Base-by-base conservation (phyloP, 768 basidiomycete species). In the Boletellus emodensis region DNA sequence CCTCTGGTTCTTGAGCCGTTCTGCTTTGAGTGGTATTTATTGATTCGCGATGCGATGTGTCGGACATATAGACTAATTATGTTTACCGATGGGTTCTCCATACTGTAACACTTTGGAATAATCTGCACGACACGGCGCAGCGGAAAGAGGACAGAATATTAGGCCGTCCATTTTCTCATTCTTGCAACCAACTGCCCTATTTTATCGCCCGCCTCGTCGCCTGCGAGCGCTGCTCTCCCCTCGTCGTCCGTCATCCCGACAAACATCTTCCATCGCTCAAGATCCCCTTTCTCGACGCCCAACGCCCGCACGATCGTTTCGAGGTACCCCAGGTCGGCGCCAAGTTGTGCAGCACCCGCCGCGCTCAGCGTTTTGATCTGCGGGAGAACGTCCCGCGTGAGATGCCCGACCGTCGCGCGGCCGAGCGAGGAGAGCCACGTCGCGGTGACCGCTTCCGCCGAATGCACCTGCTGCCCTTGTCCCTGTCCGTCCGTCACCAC, bases 401-500 rank as follows among this genome's bases (percentile, higher is more conserved):
- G 73, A 63, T 94, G 80, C 2, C 80, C 74, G 34, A 95, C 75
- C 40, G 94, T 80, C 12, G 85, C 78, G 40, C 88, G 83, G 0
- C 91, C 88, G n/a, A 98, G 79, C 9, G 92, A 94, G 32, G 87
- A 81, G 11, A 98, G 81, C 94, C 95, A 98, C 2, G 90, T 86
- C 1, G 90, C 85, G 4, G 92, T 84, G 15, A 97, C 87, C 2
- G 80, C 76, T 64, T 94, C 94, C 4, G 90, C 82, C 44, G 84
- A 80, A 11, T 67, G 34, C 15, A 14, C 44, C 28, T 60, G 74
- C 0, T 26, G 24, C 6, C 24, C 24, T 7, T 26, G 24, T 26
- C 33, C 45, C 28, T 43, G 36, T 8, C 45, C 51, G 17, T 52
- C 52, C 14, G 7, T 24, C 14, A 49, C 51, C 40, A 2, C 12